Conservation (phyloP, 306 rosid species). For the Myrica gale region DNA sequence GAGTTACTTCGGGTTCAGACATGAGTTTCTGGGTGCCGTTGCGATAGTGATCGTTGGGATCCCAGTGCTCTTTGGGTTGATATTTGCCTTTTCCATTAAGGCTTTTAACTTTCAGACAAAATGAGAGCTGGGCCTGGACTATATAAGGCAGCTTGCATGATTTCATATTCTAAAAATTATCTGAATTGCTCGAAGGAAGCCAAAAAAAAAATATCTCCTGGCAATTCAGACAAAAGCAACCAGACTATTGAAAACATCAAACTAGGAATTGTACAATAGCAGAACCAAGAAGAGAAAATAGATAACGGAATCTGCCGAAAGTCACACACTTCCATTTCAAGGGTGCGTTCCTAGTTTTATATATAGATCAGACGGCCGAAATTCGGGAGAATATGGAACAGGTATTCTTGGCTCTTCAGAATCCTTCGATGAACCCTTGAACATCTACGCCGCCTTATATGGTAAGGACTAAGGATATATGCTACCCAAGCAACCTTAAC, state of each 20-base stretch:
- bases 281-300: neutral
- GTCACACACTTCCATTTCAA: neutral
- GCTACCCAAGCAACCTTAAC: no score
- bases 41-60: constrained; percentile 51
- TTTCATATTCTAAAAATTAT: neutral
- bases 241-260: neutral
- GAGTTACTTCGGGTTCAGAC: constrained; percentile 65
- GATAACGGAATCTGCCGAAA: neutral
- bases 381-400: no score
- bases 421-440: no score
- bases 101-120: constrained; percentile 80
- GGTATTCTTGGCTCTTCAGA: neutral
- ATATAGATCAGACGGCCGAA: no score
- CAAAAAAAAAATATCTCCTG: no score
- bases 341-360: no score
- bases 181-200: neutral
- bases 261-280: neutral
- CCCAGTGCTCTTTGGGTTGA: constrained; percentile 59
- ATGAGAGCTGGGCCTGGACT: constrained; percentile 21
- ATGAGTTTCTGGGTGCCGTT: constrained; percentile 54
- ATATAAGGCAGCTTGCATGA: neutral
- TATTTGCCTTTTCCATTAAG: constrained; percentile 71
- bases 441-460: no score
- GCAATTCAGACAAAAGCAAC: no score
- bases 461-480: no score